Base-by-base conservation (phyloP, 2,329 filamentous ascomycete genomes). In the Knufia petricola region DNA sequence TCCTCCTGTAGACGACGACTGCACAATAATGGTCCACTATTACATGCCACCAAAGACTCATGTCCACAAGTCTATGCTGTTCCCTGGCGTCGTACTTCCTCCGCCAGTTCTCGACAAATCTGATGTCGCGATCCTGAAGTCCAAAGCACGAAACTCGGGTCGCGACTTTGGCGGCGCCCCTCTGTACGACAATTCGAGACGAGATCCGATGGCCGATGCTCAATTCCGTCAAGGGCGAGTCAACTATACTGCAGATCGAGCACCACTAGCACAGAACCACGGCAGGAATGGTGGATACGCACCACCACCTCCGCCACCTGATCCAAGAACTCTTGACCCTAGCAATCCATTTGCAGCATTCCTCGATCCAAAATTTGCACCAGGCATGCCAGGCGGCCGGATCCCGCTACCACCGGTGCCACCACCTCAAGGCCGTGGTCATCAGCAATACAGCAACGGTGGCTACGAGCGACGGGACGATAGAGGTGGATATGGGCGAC, bases 21-120 rank as follows among this genome's bases (percentile, higher is more conserved):
- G 84, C 50, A 92, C 87, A 24, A 78, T 96, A 56, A 94, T 85
- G 61, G 88, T 96, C 9, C 73, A 85, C 60, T 98, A 94, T 63
- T 80, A 87, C 38, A 84, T 95, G 68, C 89, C 90, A 0, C 73
- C 76, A 34, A 79, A 79, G 15, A 73, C 72, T 8, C 77, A 86
- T 58, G 71, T 79, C 3, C 92, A 98, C 69, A 95, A 95, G 64
- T 95, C 89, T 4, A 94, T 95, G 85, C 76, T 98, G 12, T 75
- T 98, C 30, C 82, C 87, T 2, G 92, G 92, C 10, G 81, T 89
- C 32, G 81, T 83, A 58, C 75, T 89, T 49, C 79, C 85, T 3
- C 69, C 75, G 1, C 79, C 86, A 1, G 83, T 80, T 8, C 77
- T 98, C 1, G 84, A 85, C 50, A 75, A 78, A 28, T 78, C 77